Evolutionary conservation across 106 monocot species (phyloP), one percentile per base, ranked within the genome.

Genomic region (Dendrobium officinale): DNA sequence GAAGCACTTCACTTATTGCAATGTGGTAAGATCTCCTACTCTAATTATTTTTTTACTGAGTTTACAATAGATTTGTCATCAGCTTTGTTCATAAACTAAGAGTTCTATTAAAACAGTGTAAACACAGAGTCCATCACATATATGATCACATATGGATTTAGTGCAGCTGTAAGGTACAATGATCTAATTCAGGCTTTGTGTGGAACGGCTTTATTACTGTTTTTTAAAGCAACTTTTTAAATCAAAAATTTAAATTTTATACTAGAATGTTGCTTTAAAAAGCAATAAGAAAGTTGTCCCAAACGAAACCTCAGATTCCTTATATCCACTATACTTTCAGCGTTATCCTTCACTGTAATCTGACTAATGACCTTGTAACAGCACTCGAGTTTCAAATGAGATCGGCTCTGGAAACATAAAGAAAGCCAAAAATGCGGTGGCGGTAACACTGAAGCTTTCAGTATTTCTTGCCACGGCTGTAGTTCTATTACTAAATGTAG

Each of bases 341-440:
- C 54, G 9, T 27, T 17, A 16, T 11, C 3, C 6, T 22, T 61
- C 15, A 54, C n/a, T 22, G 3, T 5, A 61, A 61, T 22, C 22
- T 22, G 24, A 61, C 5, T 19, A 20, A n/a, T 77, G 22, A 51
- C 9, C 15, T 33, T 8, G 9, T 20, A 73, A 16, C 80, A 95
- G 93, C 86, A 93, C 95, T 1, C 89, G 89, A 45, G 93, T 95
- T 48, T 91, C 95, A 16, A 95, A 93, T 81, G 93, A 95, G 79
- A 83, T 91, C 2, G 95, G 95, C 5, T 87, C 85, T 16, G 91
- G 95, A 73, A 89, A 95, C 61, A 45, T 76, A 20, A 77, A 85
- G 47, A 84, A 86, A 77, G 95, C 91, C 1, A 93, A 93, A 78
- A 88, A 86, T 75, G 93, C 91, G 0, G 86, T 95, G 26, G 37